Conservation (phyloP, 2,329 filamentous ascomycete genomes). For the Simplicillium aogashimaense region DNA sequence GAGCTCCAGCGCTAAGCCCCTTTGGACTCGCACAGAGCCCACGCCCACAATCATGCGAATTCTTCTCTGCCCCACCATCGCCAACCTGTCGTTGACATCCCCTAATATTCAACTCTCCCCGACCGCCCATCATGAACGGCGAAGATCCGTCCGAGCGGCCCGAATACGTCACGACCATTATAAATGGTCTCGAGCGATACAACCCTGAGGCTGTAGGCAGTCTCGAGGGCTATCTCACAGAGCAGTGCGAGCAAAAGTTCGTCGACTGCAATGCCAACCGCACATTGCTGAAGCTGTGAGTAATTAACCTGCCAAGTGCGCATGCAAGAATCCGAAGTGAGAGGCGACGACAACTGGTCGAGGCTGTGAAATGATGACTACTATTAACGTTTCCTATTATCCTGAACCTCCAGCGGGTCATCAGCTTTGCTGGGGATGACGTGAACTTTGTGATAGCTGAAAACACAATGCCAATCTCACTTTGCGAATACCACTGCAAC, state of each 20-base stretch:
- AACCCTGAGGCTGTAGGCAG: slow-evolving; percentile 92
- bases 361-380: slow-evolving; percentile 56
- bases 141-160: slow-evolving; percentile 90
- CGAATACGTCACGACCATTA: slow-evolving; percentile 83
- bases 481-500: neutral
- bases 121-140: slow-evolving; percentile 45
- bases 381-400: slow-evolving; percentile 96
- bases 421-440: slow-evolving; percentile 49
- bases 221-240: slow-evolving; percentile 88
- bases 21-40: slow-evolving; percentile 24
- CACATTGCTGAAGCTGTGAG: slow-evolving; percentile 93
- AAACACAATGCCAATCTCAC: slow-evolving; percentile 1
- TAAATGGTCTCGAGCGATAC: slow-evolving; percentile 96
- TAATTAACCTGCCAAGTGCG: slow-evolving; percentile 17
- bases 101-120: slow-evolving; percentile 10
- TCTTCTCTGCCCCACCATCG: slow-evolving; percentile 30
- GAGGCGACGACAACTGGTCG: neutral
- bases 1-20: slow-evolving; percentile 18
- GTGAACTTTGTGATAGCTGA: slow-evolving; percentile 33
- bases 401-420: slow-evolving; percentile 58
- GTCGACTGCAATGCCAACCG: slow-evolving; percentile 96
- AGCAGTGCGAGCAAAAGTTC: slow-evolving; percentile 91
- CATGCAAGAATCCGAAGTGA: no score
- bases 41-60: slow-evolving; percentile 30
- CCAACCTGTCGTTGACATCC: slow-evolving; percentile 22